Conservation (phyloP, 345 rosid genomes). For the Citrus medica region DNA sequence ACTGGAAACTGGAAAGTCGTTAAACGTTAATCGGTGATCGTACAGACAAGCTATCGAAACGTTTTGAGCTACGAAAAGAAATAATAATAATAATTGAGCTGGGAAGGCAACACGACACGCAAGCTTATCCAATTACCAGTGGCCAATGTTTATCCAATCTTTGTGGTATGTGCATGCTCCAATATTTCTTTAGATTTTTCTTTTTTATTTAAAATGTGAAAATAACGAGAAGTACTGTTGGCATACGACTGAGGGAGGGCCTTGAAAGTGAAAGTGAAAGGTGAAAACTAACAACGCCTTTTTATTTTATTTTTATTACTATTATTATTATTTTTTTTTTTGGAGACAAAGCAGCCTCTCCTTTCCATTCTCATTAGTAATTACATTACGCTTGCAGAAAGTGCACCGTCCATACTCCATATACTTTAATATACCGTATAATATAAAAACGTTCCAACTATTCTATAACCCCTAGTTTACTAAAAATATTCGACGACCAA, state of each 20-base stretch:
- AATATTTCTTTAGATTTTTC: background rate
- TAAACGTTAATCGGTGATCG: background rate
- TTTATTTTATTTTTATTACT: too few species aligned
- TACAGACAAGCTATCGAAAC: background rate
- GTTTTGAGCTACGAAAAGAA: background rate
- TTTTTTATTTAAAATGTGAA: background rate
- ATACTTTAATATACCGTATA: too few species aligned
- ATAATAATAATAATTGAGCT: background rate
- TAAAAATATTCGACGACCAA: too few species aligned
- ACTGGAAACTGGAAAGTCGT: background rate
- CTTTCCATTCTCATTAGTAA: background rate
- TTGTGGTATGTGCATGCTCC: background rate
- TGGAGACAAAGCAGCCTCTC: too few species aligned
- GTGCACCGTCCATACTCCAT: too few species aligned
- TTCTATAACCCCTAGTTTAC: too few species aligned
- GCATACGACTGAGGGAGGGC: too few species aligned
- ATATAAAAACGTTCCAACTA: too few species aligned
- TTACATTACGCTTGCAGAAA: too few species aligned
- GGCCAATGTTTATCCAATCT: slow-evolving; percentile 2
- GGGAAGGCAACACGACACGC: background rate
- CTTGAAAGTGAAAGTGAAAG: too few species aligned
- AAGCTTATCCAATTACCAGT: slow-evolving; percentile 1
- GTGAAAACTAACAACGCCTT: background rate
- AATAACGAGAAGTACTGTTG: background rate
- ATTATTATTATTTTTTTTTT: too few species aligned